These are phyloP conservation scores for Phaeosphaeriaceae sp. DNA, from an alignment of 2,329 filamentous ascomycete genomes.

Conservation along the genomic window DNA sequence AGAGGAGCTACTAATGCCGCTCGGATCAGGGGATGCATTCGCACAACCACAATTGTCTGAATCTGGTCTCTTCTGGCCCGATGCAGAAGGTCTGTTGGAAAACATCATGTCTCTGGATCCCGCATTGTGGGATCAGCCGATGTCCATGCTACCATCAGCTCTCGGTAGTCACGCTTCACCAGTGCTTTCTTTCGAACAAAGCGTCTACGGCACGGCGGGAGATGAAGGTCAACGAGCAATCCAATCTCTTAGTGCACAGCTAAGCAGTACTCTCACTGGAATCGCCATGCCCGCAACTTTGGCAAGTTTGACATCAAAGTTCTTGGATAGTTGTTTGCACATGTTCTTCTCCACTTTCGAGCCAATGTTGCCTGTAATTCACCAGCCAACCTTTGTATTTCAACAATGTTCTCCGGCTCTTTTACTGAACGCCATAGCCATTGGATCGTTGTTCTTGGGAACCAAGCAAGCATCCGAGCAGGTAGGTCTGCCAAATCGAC, in stretches of 20 bases:
- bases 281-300: neutral
- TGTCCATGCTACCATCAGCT: neutral
- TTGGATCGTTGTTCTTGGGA: neutral
- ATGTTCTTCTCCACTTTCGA: slow-evolving; percentile 1
- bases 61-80: neutral
- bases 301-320: neutral
- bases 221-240: neutral
- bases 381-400: neutral
- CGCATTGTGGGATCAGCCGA: neutral
- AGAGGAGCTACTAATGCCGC: neutral
- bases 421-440: neutral
- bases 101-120: slow-evolving; percentile 1
- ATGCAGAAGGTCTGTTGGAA: neutral
- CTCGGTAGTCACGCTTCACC: neutral
- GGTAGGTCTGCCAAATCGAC: no score
- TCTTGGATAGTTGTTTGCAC: neutral
- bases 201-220: neutral
- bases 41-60: neutral
- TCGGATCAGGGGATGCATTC: neutral
- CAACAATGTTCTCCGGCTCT: neutral
- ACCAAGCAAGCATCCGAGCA: neutral
- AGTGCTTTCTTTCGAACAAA: neutral
- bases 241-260: neutral
- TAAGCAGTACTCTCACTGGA: neutral
- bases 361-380: neutral